These are phyloP conservation scores for Paradendryphiella salina DNA, from an alignment of 2,329 filamentous ascomycete species.

Conservation along the genomic window DNA sequence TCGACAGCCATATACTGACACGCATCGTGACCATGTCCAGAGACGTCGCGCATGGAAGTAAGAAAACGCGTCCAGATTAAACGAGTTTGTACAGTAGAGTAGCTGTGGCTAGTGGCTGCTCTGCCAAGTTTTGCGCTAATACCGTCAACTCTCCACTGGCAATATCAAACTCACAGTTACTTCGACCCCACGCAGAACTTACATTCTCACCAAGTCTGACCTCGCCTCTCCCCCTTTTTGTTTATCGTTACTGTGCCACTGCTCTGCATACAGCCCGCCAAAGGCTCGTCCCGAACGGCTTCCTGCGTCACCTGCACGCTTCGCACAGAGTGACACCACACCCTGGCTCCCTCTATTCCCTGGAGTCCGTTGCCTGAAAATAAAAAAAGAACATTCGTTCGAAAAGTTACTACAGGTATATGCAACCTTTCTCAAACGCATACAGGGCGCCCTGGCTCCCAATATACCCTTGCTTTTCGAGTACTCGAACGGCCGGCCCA, in stretches of 20 bases:
- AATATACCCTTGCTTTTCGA: conserved; percentile 4
- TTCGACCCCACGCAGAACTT: conserved; percentile 1
- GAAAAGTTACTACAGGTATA: conserved; percentile 1
- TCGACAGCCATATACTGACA: neutral
- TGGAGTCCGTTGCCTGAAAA: neutral
- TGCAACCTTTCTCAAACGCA: conserved; percentile 1
- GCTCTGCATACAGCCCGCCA: neutral
- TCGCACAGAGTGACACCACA: neutral
- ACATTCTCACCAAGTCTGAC: conserved; percentile 9
- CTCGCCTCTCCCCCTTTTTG: neutral
- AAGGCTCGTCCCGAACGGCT: neutral
- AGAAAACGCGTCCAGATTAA: neutral
- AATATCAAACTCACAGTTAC: neutral
- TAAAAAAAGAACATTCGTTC: neutral
- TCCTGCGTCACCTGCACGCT: conserved; percentile 6
- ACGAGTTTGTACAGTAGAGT: too few species aligned
- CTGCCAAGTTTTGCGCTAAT: neutral
- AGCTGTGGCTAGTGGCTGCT: neutral
- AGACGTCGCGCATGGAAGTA: neutral
- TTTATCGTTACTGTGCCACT: neutral
- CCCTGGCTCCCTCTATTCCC: conserved; percentile 13
- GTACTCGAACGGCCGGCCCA: neutral
- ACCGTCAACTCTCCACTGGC: neutral
- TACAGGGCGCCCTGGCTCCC: conserved; percentile 12
- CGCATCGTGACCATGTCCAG: neutral